Conservation (phyloP, 164 flowering plant species). For the Stephania japonica region DNA sequence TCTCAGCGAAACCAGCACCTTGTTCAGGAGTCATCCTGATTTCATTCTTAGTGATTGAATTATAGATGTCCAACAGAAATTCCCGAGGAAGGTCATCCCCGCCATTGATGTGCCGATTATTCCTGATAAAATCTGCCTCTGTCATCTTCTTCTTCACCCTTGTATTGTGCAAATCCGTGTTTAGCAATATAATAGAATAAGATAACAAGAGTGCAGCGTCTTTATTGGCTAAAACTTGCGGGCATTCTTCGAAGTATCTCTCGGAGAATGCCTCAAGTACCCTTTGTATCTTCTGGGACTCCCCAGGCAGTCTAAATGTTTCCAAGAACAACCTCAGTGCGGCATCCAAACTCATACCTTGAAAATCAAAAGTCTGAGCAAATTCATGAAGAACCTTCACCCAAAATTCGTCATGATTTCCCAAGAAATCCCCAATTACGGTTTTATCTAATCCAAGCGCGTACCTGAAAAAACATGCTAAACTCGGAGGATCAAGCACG, state of each 20-base stretch:
- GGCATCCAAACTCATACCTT: conserved; percentile 37
- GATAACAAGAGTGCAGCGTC: conserved; percentile 40
- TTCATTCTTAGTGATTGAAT: conserved; percentile 38
- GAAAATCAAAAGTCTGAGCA: conserved; percentile 35
- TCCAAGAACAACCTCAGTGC: conserved; percentile 38
- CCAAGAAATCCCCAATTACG: conserved; percentile 36
- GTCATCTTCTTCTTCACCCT: conserved; percentile 44
- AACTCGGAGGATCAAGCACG: conserved; percentile 34
- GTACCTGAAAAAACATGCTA: conserved; percentile 40
- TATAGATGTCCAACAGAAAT: conserved; percentile 30
- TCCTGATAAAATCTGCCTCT: conserved; percentile 38
- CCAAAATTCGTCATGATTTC: conserved; percentile 40
- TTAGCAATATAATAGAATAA: conserved; percentile 36
- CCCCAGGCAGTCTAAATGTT: conserved; percentile 42
- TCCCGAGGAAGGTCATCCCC: conserved; percentile 40
- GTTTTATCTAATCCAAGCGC: conserved; percentile 36
- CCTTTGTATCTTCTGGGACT: conserved; percentile 40
- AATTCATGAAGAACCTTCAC: conserved; percentile 41
- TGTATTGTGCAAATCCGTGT: conserved; percentile 38
- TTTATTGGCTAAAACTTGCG: conserved; percentile 29
- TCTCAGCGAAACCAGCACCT: conserved; percentile 26
- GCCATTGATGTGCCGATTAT: conserved; percentile 37
- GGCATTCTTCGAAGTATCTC: conserved; percentile 38
- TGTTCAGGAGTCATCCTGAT: conserved; percentile 31
- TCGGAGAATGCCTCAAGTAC: conserved; percentile 46